Base-by-base conservation (phyloP, 179 eudicot species). In the Beta lomatogona region DNA sequence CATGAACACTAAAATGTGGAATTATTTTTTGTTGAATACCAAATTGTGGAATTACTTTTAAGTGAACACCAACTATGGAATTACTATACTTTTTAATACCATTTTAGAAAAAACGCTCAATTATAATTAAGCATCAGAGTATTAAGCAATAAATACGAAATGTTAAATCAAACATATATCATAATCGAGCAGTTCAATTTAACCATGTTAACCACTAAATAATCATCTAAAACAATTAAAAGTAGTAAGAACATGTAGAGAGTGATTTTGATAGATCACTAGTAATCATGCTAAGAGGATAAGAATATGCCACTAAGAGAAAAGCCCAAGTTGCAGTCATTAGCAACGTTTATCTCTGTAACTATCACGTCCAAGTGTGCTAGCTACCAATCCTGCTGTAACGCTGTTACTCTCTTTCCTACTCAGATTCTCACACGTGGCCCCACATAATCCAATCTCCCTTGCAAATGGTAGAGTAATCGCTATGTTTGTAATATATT, bases 401-500 rank as follows among this genome's bases (percentile, higher is more conserved):
- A 59, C n/a, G 55, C 70, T 76, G 55, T 61, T 55, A 19, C 46
- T 76, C 69, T 60, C 70, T 44, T 65, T 61, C 70, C 57, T 76
- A 69, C 55, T 76, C 15, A 19, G 57, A 41, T 76, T 15, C 70
- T 25, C 57, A 76, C 79, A 76, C 69, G 58, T 76, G 77, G 64
- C 64, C 3, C 19, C 48, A 4, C 15, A 22, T 22, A 10, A 50
- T 45, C 55, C 11, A 70, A 70, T 46, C 74, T 70, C 22, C n/a
- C 57, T 50, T 48, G 52, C 52, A 48, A 48, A 14, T 12, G 16
- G 15, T 2, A 46, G 48, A 46, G 2, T 1, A 36, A 1, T 36
- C 3, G 3, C 41, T 36, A 36, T 36, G 2, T 36, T 3, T 1
- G 41, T 2, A 36, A 36, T 36, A 36, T 36, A 36, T 25, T 25